Evolutionary conservation across 495 filamentous ascomycete species (phyloP).

Genomic region (Podospora sp.): DNA sequence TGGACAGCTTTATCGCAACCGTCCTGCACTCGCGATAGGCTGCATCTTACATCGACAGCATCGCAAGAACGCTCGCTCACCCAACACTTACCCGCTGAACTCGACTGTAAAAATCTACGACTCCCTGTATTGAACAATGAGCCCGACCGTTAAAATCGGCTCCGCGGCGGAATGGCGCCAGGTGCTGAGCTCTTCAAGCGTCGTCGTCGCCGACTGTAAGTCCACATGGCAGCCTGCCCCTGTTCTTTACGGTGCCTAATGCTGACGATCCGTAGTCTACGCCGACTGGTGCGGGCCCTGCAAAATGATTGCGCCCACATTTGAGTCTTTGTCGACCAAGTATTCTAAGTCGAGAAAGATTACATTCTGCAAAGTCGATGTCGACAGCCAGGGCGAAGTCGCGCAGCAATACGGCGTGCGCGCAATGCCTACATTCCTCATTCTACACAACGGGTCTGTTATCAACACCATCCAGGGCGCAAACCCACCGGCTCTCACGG

Average conservation of each 20-base stretch:
- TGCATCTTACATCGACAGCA: conserved; percentile 2
- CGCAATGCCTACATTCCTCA: conserved; percentile 85
- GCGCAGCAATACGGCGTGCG: conserved; percentile 55
- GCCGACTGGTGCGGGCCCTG: conserved; percentile 74
- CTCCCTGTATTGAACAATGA: conserved; percentile 23
- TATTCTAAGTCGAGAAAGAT: conserved; percentile 57
- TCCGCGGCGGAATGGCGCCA: conserved; percentile 50
- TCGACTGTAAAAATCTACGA: not conserved
- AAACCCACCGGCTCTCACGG: conserved; percentile 69
- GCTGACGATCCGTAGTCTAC: conserved; percentile 47
- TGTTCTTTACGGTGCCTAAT: conserved; percentile 22
- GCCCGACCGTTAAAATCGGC: conserved; percentile 38
- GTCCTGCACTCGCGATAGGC: not conserved
- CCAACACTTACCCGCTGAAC: not conserved
- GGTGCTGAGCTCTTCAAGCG: conserved; percentile 41
- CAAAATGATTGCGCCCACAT: conserved; percentile 69
- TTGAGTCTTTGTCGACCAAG: conserved; percentile 58
- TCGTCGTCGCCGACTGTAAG: conserved; percentile 55
- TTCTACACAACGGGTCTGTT: conserved; percentile 76
- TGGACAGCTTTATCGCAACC: conserved; percentile 21
- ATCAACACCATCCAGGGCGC: conserved; percentile 78
- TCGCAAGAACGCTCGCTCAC: not conserved
- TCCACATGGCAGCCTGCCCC: conserved; percentile 1
- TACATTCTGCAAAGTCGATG: conserved; percentile 64
- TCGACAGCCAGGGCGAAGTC: conserved; percentile 59